Evolutionary conservation across 1,284 basidiomycete genomes (phyloP), one percentile per base, ranked within the genome.

Genomic region (Cronartium ribicola): DNA sequence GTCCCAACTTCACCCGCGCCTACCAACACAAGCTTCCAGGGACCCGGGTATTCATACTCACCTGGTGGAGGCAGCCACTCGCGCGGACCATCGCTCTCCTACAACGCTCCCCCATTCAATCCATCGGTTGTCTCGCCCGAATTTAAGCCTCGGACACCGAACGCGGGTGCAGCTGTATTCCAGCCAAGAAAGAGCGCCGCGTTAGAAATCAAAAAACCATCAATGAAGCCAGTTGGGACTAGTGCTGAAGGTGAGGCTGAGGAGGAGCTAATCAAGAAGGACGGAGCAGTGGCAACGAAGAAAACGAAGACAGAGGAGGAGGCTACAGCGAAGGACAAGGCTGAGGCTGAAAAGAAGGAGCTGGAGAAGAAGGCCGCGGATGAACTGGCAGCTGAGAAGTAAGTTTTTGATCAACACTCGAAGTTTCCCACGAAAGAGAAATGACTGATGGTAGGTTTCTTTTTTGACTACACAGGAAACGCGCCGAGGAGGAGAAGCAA

Each of bases 381-480:
- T 13, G 55, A 69, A 46, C 59, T 51, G 29, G 46, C 29, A 6
- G 57, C 67, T 5, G 60, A 70, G 41, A 61, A 70, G 67, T 70
- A 20, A 44, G 67, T 61, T 36, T 63, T 44, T 20, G 39, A 63
- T 2, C 66, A 44, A 29, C 29, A 29, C 29, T 29, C 29, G 29
- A 29, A 29, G 20, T 65, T 69, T 41, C 66, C 43, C 2, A 70
- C 75, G 66, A 65, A 75, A 57, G 74, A 66, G 11, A 36, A 63
- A 29, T 40, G 40, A 37, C 20, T 36, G 20, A 40, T 75, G 43
- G 51, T 10, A 41, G 39, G 7, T 60, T 37, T 17, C 20, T 62
- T n/a, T 0, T 43, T 37, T 55, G 17, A 4, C 40, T 6, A n/a
- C 83, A 40, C 77, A 81, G 67, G 81, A 77, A 55, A 75, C 67